These are phyloP conservation scores for Hydrangea macrophylla DNA, from an alignment of 148 eudicot species.

Conservation along the genomic window DNA sequence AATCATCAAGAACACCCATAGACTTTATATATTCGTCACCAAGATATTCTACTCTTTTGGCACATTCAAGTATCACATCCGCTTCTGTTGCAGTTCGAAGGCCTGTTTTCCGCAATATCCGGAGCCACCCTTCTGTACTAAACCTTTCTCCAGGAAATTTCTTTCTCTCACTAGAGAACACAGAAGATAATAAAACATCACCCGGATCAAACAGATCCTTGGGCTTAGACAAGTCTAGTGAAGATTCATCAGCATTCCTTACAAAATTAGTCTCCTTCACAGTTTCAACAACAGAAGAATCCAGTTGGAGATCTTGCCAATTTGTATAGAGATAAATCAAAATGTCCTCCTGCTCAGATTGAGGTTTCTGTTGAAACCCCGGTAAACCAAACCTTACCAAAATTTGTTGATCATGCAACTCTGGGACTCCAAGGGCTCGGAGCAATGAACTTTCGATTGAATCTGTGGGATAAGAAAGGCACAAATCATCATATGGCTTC, in stretches of 20 bases:
- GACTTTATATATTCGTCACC: slow-evolving; percentile 59
- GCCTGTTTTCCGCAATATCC: slow-evolving; percentile 72
- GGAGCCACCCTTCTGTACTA: slow-evolving; percentile 79
- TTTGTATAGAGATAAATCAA: slow-evolving; percentile 72
- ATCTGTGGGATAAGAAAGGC: slow-evolving; percentile 59
- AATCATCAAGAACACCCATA: slow-evolving; percentile 41
- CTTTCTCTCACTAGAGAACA: slow-evolving; percentile 77
- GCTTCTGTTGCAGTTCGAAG: slow-evolving; percentile 71
- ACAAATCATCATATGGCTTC: slow-evolving; percentile 73
- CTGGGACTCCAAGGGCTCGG: slow-evolving; percentile 80
- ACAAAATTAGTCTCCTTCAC: slow-evolving; percentile 77
- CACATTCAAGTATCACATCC: slow-evolving; percentile 90
- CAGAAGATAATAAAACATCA: slow-evolving; percentile 72
- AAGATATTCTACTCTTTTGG: slow-evolving; percentile 81
- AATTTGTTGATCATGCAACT: slow-evolving; percentile 77
- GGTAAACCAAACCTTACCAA: slow-evolving; percentile 83
- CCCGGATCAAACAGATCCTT: slow-evolving; percentile 88
- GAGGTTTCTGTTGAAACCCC: slow-evolving; percentile 67
- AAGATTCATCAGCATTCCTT: slow-evolving; percentile 75
- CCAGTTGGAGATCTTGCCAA: slow-evolving; percentile 82
- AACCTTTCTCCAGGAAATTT: slow-evolving; percentile 96
- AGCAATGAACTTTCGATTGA: slow-evolving; percentile 64
- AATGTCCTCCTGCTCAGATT: slow-evolving; percentile 75
- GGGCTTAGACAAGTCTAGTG: slow-evolving; percentile 58
- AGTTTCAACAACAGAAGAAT: slow-evolving; percentile 66